A percentile compares a stretch with the other conserved stretches of the same genome.
Evolutionary conservation across 257 asterid genomes (phyloP).

Genomic region (Misopates orontium): DNA sequence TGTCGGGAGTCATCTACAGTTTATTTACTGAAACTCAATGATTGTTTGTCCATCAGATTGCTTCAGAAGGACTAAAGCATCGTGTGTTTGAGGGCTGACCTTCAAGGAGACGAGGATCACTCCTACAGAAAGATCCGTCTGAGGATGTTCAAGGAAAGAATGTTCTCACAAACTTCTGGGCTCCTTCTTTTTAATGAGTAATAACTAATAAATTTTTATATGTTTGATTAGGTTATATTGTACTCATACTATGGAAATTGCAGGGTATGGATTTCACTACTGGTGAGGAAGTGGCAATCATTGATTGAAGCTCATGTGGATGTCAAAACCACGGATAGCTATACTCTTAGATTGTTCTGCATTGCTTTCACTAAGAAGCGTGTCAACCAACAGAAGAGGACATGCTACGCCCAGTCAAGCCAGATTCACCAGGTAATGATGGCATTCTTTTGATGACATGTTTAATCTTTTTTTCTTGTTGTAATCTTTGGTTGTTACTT

Average conservation of each 20-base stretch:
- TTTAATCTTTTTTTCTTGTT: too few species aligned
- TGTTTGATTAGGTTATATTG: neutral
- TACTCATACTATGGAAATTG: neutral
- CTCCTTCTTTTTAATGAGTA: neutral
- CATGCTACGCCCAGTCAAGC: constrained; percentile 48
- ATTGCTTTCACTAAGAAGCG: constrained; percentile 51
- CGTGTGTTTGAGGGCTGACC: constrained; percentile 92
- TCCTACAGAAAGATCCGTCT: constrained; percentile 81
- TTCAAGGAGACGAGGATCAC: constrained; percentile 79
- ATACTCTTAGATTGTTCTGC: constrained; percentile 46
- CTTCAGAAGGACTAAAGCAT: constrained; percentile 92
- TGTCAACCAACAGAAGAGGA: constrained; percentile 45
- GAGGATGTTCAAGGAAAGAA: constrained; percentile 71
- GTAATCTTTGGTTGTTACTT: too few species aligned
- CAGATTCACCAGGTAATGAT: constrained; percentile 42
- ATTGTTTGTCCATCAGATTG: constrained; percentile 52
- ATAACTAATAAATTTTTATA: too few species aligned
- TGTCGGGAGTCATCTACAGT: too few species aligned
- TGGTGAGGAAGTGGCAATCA: constrained; percentile 46
- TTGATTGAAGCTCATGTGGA: constrained; percentile 48
- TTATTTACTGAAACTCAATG: too few species aligned
- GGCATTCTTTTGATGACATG: neutral
- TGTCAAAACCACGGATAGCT: constrained; percentile 43
- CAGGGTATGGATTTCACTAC: constrained; percentile 50
- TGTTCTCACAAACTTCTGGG: constrained; percentile 37